These are phyloP conservation scores for Micromonas commoda DNA, from an alignment of 139 green algal species.

Conservation along the genomic window DNA sequence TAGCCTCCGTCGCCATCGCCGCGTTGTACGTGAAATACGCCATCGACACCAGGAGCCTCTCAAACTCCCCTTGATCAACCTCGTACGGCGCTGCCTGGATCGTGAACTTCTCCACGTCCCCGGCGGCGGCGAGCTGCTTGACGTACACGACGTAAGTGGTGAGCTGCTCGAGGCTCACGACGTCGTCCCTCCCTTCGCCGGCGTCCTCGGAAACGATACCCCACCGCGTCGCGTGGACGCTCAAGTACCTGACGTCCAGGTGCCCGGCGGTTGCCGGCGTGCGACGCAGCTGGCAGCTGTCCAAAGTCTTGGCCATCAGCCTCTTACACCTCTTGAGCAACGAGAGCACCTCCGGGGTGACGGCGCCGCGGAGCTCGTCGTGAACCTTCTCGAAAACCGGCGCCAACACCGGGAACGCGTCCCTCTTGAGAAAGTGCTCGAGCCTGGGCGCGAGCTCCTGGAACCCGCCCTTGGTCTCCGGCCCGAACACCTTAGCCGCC, in stretches of 20 bases:
- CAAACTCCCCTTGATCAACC: neutral
- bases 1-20: neutral
- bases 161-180: too few relatives aligned
- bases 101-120: neutral
- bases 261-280: too few relatives aligned
- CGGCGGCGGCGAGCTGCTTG: too few relatives aligned
- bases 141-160: too few relatives aligned
- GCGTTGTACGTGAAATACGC: neutral
- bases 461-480: neutral
- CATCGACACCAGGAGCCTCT: neutral
- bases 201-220: too few relatives aligned
- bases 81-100: neutral
- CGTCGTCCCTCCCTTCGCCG: too few relatives aligned
- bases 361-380: neutral
- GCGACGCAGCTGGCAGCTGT: too few relatives aligned
- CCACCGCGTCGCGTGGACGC: too few relatives aligned
- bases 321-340: too few relatives aligned
- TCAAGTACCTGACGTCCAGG: too few relatives aligned
- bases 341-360: too few relatives aligned
- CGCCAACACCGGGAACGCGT: neutral
- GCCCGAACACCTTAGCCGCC: neutral
- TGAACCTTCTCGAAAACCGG: neutral
- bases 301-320: too few relatives aligned
- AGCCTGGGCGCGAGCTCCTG: neutral
- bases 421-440: neutral